A percentile compares a stretch with the other conserved stretches of the same genome.
These are phyloP conservation scores for Eucalyptus erythrocorys DNA, from an alignment of 345 rosid species.

Conservation along the genomic window DNA sequence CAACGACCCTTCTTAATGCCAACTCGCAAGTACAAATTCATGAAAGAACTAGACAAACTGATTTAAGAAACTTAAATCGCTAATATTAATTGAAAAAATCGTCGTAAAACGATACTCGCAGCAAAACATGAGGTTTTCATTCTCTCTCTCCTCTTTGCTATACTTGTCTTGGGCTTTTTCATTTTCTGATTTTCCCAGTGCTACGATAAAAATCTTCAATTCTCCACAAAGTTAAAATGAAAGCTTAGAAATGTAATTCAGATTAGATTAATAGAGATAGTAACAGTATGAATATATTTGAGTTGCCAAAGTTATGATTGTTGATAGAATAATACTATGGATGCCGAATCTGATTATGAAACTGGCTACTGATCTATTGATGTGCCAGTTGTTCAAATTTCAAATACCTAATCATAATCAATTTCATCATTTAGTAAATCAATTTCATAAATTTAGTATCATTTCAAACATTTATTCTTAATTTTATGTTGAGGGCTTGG, in stretches of 20 bases:
- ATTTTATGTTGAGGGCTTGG: neutral
- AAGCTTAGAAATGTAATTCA: neutral
- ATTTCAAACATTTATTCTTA: neutral
- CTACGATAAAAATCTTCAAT: neutral
- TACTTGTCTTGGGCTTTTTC: neutral
- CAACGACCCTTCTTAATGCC: neutral
- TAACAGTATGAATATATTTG: neutral
- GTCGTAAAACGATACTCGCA: neutral
- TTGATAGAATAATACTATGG: neutral
- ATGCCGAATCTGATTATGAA: neutral
- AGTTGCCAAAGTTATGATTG: neutral
- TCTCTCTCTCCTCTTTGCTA: neutral
- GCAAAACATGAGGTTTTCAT: neutral
- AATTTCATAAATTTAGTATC: neutral
- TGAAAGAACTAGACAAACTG: neutral
- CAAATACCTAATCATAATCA: neutral
- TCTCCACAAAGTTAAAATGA: neutral
- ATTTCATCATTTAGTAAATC: neutral
- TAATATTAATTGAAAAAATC: neutral
- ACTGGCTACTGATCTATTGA: neutral
- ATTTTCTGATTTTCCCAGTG: neutral
- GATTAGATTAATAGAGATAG: neutral
- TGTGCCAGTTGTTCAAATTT: neutral
- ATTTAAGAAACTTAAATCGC: neutral
- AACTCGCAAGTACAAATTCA: neutral